Percentiles rank a stretch among this genome's conserved stretches.
phyloP scores from a whole-genome alignment of 2,329 filamentous ascomycete genomes.

The Seiridium cupressi region DNA sequence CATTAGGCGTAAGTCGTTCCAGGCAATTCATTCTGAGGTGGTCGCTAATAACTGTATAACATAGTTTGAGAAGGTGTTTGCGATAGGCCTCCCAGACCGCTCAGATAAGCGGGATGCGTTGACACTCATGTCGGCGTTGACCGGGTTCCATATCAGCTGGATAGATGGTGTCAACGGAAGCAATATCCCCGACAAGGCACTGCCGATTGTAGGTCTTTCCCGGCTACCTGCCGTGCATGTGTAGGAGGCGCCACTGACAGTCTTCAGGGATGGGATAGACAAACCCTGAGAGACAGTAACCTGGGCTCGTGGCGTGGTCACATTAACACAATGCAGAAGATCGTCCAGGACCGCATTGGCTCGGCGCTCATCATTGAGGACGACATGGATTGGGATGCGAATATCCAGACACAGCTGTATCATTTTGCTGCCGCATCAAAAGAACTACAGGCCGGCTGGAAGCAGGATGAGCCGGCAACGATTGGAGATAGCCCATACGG shows the following conservation, averaged over 20 bases:
- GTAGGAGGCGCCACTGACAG: not conserved
- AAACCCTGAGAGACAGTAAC: slow-evolving; percentile 20
- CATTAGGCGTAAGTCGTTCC: not conserved
- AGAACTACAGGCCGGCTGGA: not conserved
- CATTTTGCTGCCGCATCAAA: slow-evolving; percentile 18
- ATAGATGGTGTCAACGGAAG: slow-evolving; percentile 36
- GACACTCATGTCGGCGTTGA: slow-evolving; percentile 33
- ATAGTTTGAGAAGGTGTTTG: slow-evolving; percentile 39
- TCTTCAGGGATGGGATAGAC: slow-evolving; percentile 14
- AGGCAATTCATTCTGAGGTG: not conserved
- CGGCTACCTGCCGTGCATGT: not conserved
- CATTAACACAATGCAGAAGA: slow-evolving; percentile 29
- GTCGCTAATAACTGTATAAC: not conserved
- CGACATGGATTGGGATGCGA: slow-evolving; percentile 40
- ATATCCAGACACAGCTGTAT: slow-evolving; percentile 25
- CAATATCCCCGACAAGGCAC: slow-evolving; percentile 33
- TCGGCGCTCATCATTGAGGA: slow-evolving; percentile 38
- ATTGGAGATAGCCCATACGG: slow-evolving; percentile 38
- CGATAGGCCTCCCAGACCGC: slow-evolving; percentile 39
- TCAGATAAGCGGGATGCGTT: slow-evolving; percentile 45
- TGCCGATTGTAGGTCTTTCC: slow-evolving; percentile 23
- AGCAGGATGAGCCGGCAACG: not conserved
- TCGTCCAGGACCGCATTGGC: slow-evolving; percentile 27
- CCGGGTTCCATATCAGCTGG: slow-evolving; percentile 36
- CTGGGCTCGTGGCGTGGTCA: slow-evolving; percentile 35